Base-by-base conservation (phyloP, 2,329 filamentous ascomycete genomes). In the Penicillium sp. region DNA sequence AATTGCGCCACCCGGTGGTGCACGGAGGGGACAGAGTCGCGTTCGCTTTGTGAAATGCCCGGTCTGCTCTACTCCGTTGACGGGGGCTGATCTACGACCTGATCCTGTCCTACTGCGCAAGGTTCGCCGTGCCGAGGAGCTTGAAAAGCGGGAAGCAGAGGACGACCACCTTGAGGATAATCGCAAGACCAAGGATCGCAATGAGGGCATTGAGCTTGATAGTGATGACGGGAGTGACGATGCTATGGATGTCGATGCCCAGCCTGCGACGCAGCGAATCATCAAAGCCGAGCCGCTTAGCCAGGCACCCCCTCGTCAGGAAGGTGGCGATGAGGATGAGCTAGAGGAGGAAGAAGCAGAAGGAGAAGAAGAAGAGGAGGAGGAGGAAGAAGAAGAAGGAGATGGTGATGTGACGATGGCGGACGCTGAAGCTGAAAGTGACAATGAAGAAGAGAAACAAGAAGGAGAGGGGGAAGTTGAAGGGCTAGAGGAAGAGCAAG, bases 21-120 rank as follows among this genome's bases (percentile, higher is more conserved):
- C 49, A n/a, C 59, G 57, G 6, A 51, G 58, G 10, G 54, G 53
- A 1, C 49, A 59, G 6, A 55, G 58, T 5, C 65, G 69, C 3
- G 51, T 68, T 6, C 65, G 63, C 38, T 65, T 59, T 5, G 66
- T 75, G 14, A 70, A 74, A 42, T 78, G 76, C 45, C 76, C 77
- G 0, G 75, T 78, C 2, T 80, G 78, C 46, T 70, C 68, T 7
- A 66, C 69, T 24, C 50, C 59, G 7, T 52, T 81, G 42, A 72
- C 72, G 4, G 56, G 65, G 14, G 63, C 60, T 5, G 74, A 78
- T 64, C 63, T 81, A 32, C 65, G 68, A 40, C 58, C 65, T 9
- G 76, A 81, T 60, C 64, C 70, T 1, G 73, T 75, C 9, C 54
- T 80, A 31, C 49, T 74, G 21, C 64, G 75, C 16, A 69, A 73